Conservation (phyloP, 352 stramenopile genomes). For the Globisporangium apiculatum region DNA sequence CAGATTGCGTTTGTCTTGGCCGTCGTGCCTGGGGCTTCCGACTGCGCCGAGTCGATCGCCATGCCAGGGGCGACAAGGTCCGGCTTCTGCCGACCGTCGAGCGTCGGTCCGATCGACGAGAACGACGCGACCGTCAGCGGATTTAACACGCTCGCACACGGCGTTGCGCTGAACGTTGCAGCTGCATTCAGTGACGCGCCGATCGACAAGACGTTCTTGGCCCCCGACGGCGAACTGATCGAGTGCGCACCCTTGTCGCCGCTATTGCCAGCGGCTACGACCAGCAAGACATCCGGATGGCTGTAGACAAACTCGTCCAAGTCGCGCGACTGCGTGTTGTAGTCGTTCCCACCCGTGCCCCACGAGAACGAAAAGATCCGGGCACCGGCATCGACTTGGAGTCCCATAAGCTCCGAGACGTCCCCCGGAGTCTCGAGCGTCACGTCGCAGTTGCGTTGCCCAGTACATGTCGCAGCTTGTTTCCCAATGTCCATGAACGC, state of each 20-base stretch:
- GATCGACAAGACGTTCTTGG: conserved; percentile 84
- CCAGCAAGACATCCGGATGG: conserved; percentile 79
- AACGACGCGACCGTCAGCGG: conserved; percentile 75
- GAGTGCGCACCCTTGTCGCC: conserved; percentile 63
- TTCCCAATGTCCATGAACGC: conserved; percentile 88
- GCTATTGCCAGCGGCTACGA: conserved; percentile 88
- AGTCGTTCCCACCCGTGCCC: conserved; percentile 71
- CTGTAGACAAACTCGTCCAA: conserved; percentile 80
- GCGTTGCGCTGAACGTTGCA: conserved; percentile 33
- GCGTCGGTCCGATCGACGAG: conserved; percentile 74
- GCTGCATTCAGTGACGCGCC: conserved; percentile 68
- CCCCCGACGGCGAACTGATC: conserved; percentile 78
- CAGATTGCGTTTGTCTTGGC: conserved; percentile 50
- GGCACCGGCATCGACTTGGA: conserved; percentile 63
- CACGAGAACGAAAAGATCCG: conserved; percentile 85
- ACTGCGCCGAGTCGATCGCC: conserved; percentile 67
- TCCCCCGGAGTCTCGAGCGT: conserved; percentile 67
- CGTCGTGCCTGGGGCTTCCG: conserved; percentile 43
- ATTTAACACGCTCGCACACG: conserved; percentile 59
- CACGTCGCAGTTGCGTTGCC: conserved; percentile 43
- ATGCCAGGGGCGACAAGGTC: conserved; percentile 85
- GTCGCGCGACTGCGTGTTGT: conserved; percentile 73
- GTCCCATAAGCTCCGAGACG: conserved; percentile 43
- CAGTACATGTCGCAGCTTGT: conserved; percentile 31
- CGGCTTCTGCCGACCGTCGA: conserved; percentile 81